Conservation (phyloP, 2,329 filamentous ascomycete species). For the Coniochaeta sp. region DNA sequence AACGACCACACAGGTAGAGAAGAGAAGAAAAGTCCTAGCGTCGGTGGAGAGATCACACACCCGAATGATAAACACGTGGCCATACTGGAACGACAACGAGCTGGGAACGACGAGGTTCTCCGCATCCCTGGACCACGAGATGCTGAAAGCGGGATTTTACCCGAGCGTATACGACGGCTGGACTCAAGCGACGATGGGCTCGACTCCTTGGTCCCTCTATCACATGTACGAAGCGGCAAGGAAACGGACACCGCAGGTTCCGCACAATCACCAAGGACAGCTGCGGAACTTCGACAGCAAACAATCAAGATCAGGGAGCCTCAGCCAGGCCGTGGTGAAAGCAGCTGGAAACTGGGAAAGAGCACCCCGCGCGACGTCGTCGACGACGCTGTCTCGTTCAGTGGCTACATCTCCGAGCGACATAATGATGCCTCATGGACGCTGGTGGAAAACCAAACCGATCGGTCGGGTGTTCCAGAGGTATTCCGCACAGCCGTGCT, state of each 20-base stretch:
- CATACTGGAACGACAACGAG: slow-evolving; percentile 78
- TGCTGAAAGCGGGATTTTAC: slow-evolving; percentile 73
- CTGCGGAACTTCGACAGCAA: slow-evolving; percentile 23
- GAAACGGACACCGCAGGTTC: slow-evolving; percentile 20
- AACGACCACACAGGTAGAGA: neutral
- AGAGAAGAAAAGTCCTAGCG: neutral
- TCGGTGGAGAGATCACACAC: neutral
- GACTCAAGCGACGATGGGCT: slow-evolving; percentile 24
- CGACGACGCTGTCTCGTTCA: neutral
- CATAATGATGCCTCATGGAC: neutral
- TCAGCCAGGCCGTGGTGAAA: slow-evolving; percentile 31
- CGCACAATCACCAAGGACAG: slow-evolving; percentile 10
- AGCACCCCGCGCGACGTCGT: neutral
- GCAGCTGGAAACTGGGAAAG: slow-evolving; percentile 10
- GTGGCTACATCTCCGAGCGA: neutral
- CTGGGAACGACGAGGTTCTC: slow-evolving; percentile 65
- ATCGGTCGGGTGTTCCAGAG: neutral
- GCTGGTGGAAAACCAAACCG: neutral
- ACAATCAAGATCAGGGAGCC: slow-evolving; percentile 65
- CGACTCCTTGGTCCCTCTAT: slow-evolving; percentile 15
- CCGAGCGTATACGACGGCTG: slow-evolving; percentile 40
- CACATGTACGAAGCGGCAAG: slow-evolving; percentile 12
- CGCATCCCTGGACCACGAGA: slow-evolving; percentile 90
- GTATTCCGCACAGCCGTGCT: neutral
- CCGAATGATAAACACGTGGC: slow-evolving; percentile 75